phyloP scores from a whole-genome alignment of 192 early-diverging fungal species.

The Mortierella claussenii region DNA sequence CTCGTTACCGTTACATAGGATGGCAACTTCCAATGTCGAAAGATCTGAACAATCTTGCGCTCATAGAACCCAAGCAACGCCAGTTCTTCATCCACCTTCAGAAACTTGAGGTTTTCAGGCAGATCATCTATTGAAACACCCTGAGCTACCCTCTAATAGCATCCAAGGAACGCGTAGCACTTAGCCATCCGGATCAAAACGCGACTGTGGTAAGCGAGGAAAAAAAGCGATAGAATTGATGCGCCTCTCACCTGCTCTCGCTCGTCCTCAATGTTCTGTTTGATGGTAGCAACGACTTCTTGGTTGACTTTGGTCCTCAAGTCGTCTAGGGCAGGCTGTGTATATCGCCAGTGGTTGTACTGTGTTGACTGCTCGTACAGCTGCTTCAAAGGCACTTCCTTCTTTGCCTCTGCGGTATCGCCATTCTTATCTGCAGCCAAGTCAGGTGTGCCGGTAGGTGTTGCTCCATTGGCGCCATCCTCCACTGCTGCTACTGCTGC shows the following conservation, averaged over 20 bases:
- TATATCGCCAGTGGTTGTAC: constrained; percentile 79
- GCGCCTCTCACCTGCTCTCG: constrained; percentile 27
- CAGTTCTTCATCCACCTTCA: constrained; percentile 63
- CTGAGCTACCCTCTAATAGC: constrained; percentile 22
- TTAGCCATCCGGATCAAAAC: too few relatives aligned
- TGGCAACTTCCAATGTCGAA: constrained; percentile 55
- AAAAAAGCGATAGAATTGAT: background rate
- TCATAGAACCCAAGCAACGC: constrained; percentile 66
- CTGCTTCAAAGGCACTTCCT: constrained; percentile 36
- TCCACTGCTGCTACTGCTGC: constrained; percentile 10
- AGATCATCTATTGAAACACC: constrained; percentile 19
- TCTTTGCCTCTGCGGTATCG: background rate
- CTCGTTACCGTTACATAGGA: constrained; percentile 55
- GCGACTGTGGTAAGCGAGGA: too few relatives aligned
- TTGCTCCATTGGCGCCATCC: constrained; percentile 7
- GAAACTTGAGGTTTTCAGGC: constrained; percentile 52
- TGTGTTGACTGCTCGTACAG: constrained; percentile 79
- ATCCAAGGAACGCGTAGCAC: too few relatives aligned
- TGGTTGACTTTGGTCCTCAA: constrained; percentile 68
- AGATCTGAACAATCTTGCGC: constrained; percentile 57
- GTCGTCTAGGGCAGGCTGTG: constrained; percentile 60
- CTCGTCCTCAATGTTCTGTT: constrained; percentile 67
- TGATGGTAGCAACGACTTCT: constrained; percentile 66
- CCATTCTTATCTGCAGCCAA: background rate
- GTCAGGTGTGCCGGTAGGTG: background rate